Percentiles rank a stretch among this genome's conserved stretches.
These are phyloP conservation scores for Linnemannia schmuckeri DNA, from an alignment of 192 early-diverging fungal species.

Conservation along the genomic window DNA sequence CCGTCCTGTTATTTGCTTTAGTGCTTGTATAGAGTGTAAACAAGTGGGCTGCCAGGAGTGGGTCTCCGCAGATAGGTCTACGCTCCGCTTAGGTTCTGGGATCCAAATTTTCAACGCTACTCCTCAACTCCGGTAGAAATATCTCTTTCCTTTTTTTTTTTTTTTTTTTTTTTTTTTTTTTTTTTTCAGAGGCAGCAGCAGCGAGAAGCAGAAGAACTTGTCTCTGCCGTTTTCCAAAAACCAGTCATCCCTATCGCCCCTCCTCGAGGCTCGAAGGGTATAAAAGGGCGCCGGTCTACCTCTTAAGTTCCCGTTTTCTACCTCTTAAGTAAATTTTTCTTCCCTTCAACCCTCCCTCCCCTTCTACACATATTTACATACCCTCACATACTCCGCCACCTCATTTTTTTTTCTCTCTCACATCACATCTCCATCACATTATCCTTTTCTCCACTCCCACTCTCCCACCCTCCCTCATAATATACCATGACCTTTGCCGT, in stretches of 20 bases:
- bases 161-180: not conserved
- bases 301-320: constrained; percentile 1
- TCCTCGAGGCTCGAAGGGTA: not conserved
- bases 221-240: not conserved
- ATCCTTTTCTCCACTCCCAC: not conserved
- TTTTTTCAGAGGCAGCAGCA: not conserved
- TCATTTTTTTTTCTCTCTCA: not conserved
- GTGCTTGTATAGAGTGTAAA: not conserved
- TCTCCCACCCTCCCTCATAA: not conserved
- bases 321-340: not conserved
- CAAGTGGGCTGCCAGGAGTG: too few species aligned
- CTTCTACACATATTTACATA: not conserved
- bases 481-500: constrained; percentile 12
- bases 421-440: too few species aligned
- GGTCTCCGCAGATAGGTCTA: not conserved
- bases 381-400: not conserved
- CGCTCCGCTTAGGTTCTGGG: constrained; percentile 14
- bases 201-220: not conserved
- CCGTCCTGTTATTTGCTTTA: not conserved
- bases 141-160: not conserved
- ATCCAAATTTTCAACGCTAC: not conserved
- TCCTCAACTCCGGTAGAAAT: not conserved
- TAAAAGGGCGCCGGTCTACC: constrained; percentile 5
- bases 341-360: not conserved
- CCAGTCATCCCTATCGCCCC: not conserved